Evolutionary conservation across 2,329 filamentous ascomycete species (phyloP).

Genomic region (Keithomyces neogunnii): DNA sequence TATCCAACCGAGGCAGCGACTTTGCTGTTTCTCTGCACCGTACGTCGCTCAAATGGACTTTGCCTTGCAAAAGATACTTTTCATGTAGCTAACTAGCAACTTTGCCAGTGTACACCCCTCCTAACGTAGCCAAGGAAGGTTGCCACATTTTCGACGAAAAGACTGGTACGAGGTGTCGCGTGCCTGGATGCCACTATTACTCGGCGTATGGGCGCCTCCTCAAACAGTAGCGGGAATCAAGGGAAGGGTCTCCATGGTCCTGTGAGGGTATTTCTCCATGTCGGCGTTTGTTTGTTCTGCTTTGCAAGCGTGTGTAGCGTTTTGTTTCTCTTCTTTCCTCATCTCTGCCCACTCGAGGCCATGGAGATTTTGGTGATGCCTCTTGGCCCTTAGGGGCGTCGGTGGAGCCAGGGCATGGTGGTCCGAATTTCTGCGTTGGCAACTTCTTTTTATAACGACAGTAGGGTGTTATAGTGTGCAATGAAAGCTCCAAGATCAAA

Average conservation of each 20-base stretch:
- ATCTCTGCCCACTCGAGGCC: background rate
- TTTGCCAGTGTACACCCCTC: conserved; percentile 66
- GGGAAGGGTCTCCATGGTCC: background rate
- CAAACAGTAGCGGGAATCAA: conserved; percentile 21
- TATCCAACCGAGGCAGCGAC: conserved; percentile 66
- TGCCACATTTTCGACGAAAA: conserved; percentile 73
- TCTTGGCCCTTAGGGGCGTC: background rate
- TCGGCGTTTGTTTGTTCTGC: background rate
- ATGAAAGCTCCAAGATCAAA: conserved; percentile 11
- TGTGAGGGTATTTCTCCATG: background rate
- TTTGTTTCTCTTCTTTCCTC: conserved; percentile 1
- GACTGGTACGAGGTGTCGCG: conserved; percentile 66
- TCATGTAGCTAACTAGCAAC: conserved; percentile 20
- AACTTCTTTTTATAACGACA: conserved; percentile 5
- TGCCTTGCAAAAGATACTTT: conserved; percentile 17
- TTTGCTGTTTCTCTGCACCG: conserved; percentile 78
- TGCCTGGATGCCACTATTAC: conserved; percentile 64
- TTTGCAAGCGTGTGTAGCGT: conserved; percentile 6
- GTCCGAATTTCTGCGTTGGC: background rate
- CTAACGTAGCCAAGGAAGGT: conserved; percentile 75
- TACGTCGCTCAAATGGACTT: conserved; percentile 26
- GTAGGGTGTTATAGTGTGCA: conserved; percentile 12
- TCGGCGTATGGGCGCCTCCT: conserved; percentile 51
- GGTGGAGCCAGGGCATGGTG: conserved; percentile 2
- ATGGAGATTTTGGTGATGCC: background rate